Base-by-base conservation (phyloP, 2,329 filamentous ascomycete species). In the Exophiala mesophila region DNA sequence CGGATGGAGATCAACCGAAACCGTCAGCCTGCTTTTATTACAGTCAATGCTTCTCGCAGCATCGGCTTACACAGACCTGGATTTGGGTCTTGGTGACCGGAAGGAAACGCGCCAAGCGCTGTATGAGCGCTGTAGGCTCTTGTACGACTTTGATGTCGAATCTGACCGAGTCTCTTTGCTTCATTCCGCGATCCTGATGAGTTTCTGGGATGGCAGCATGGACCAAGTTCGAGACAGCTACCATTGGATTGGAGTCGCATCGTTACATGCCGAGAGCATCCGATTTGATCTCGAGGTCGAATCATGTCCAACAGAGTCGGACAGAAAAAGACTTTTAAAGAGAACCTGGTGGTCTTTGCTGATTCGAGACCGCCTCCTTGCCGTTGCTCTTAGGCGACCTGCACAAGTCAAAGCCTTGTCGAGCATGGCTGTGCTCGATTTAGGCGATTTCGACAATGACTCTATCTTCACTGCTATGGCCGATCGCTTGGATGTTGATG, bases 281-380 rank as follows among this genome's bases (percentile, higher is more conserved):
- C 89, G 89, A 5, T 73, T 96, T n/a, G 88, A 96, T 64, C 83
- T 88, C 49, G 86, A 95, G 57, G 87, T 88, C 3, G 75, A 76
- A 19, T 83, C 81, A 44, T 88, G 85, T 4, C 82, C 77, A 55
- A 86, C 94, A 76, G 76, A 85, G 24, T 65, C 69, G 2, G 73
- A 77, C 38, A 83, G 84, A 57, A 84, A 88, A 60, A 86, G 81
- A 58, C 69, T 95, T 38, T 94, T 88, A 85, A 95, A 94, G 67
- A 77, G 88, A 39, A 92, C 96, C 54, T 97, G 90, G 90, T 97
- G 90, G 90, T 94, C 86, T 19, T 94, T 87, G 51, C 94, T 94
- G 59, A 95, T 95, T 78, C 83, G 89, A 41, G 90, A 97, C 64
- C 84, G 89, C 34, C 74, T 96, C 29, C 88, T 96, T 49, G 90